Conservation (phyloP, 1,139 yeast genomes). For the Saccharomyces hybrid region DNA sequence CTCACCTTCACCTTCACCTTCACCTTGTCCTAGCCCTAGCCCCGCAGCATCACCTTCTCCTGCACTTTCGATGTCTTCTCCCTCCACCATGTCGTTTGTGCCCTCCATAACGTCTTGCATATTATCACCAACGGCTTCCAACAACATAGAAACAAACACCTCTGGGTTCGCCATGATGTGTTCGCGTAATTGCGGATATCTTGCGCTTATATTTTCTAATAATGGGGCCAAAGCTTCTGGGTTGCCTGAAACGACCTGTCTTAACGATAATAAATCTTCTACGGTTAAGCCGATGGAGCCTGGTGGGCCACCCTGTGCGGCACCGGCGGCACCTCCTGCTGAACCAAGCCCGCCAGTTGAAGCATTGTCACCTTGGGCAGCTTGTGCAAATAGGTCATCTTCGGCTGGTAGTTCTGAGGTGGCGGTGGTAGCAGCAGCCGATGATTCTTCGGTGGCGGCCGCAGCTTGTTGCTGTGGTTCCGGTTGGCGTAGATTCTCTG, state of each 20-base stretch:
- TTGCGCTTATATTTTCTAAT: conserved; percentile 72
- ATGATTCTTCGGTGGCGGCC: conserved; percentile 13
- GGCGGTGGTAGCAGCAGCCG: background rate
- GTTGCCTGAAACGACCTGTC: conserved; percentile 73
- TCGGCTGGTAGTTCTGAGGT: conserved; percentile 29
- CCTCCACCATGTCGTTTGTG: conserved; percentile 7
- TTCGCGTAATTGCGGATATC: conserved; percentile 82
- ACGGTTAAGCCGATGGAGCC: conserved; percentile 32
- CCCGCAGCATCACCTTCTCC: conserved; percentile 8
- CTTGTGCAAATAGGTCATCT: conserved; percentile 58
- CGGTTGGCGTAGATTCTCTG: conserved; percentile 46
- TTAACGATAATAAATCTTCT: conserved; percentile 54
- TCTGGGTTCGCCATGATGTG: conserved; percentile 81
- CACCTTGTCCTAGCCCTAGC: conserved; percentile 9
- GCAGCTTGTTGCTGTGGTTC: conserved; percentile 12
- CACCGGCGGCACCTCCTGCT: conserved; percentile 16
- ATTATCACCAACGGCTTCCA: conserved; percentile 49
- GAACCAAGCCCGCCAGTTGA: conserved; percentile 21
- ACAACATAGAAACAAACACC: conserved; percentile 64
- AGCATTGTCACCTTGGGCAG: conserved; percentile 48
- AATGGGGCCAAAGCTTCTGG: conserved; percentile 86
- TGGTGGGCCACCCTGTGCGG: conserved; percentile 25
- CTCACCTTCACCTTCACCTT: conserved; percentile 26
- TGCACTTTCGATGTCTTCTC: conserved; percentile 3
- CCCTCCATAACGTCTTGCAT: conserved; percentile 24